Evolutionary conservation across 2,329 filamentous ascomycete species (phyloP).

Genomic region (Metarhizium humberi): DNA sequence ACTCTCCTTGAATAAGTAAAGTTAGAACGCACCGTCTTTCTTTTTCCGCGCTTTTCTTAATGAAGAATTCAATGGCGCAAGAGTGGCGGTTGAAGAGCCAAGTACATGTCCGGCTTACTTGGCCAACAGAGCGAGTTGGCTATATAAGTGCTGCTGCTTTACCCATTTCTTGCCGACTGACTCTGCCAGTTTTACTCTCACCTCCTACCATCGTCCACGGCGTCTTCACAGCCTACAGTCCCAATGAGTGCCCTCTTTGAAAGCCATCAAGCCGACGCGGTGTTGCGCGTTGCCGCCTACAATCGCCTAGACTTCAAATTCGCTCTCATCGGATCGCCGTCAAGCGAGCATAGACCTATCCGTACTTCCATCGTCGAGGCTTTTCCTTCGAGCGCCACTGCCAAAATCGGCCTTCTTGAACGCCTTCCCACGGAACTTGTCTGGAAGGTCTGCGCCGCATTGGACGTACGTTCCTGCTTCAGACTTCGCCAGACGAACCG

Average conservation of each 20-base stretch:
- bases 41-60: too few relatives aligned
- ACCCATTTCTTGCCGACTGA: too few relatives aligned
- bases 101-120: too few relatives aligned
- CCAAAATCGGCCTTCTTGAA: neutral
- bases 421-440: neutral
- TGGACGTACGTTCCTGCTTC: conserved; percentile 3
- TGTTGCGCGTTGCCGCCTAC: neutral
- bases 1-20: too few relatives aligned
- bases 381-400: neutral
- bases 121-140: too few relatives aligned
- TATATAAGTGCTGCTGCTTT: too few relatives aligned
- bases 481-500: conserved; percentile 3
- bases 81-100: too few relatives aligned
- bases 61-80: too few relatives aligned
- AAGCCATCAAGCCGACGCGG: neutral
- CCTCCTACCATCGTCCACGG: too few relatives aligned
- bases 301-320: neutral
- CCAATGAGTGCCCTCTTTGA: neutral
- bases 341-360: neutral
- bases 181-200: too few relatives aligned
- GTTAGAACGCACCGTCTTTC: too few relatives aligned
- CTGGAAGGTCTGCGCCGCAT: neutral
- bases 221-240: too few relatives aligned
- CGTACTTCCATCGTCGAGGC: neutral
- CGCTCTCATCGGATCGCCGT: neutral